These are phyloP conservation scores for Ganoderma lingzhi DNA, from an alignment of 1,284 basidiomycete genomes.

Conservation along the genomic window DNA sequence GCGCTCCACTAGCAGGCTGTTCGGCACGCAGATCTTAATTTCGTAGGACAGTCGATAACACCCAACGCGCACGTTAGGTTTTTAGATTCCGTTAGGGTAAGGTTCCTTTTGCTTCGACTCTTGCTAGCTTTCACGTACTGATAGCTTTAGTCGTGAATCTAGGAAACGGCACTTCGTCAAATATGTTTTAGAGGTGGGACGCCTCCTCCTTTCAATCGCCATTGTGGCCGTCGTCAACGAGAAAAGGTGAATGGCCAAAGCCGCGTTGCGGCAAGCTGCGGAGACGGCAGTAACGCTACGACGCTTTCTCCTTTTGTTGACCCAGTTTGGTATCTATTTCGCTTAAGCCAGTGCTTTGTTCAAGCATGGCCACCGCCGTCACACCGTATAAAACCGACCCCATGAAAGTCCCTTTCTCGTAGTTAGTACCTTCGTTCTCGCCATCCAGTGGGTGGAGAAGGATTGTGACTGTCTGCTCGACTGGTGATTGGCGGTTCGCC, in stretches of 20 bases:
- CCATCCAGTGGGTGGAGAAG: background rate
- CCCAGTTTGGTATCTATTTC: background rate
- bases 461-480: no score
- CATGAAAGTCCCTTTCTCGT: background rate
- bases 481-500: slow-evolving; percentile 6
- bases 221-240: background rate
- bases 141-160: no score
- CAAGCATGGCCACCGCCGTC: background rate
- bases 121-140: no score
- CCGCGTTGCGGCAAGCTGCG: background rate
- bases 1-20: no score
- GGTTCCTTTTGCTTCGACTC: no score
- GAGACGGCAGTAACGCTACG: background rate
- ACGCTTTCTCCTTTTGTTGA: background rate
- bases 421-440: no score
- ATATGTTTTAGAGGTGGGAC: background rate
- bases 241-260: background rate
- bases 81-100: no score
- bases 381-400: background rate
- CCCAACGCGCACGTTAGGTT: no score
- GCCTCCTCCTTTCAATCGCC: background rate
- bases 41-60: no score
- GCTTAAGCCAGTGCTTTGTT: background rate
- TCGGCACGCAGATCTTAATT: no score
- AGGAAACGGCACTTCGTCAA: no score